Percentiles rank a stretch among this genome's conserved stretches.
Evolutionary conservation across 768 basidiomycete genomes (phyloP).

Genomic region (Psilocybe cubensis): DNA sequence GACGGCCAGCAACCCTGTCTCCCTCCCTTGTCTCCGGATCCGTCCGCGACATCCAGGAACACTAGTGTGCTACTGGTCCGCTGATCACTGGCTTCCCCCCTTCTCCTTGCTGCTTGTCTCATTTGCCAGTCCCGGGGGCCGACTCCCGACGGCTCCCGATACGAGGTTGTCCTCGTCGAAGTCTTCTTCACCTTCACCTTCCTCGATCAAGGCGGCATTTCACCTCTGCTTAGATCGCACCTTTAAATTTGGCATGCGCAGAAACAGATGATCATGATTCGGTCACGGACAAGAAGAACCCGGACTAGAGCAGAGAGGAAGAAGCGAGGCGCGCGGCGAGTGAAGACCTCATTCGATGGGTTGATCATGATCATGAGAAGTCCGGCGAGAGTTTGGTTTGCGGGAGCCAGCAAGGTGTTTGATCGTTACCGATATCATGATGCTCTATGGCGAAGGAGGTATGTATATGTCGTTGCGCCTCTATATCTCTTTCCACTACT

Average conservation of each 20-base stretch:
- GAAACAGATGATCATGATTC: conserved; percentile 74
- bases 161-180: too few relatives aligned
- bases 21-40: too few relatives aligned
- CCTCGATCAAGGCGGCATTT: conserved; percentile 85
- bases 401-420: conserved; percentile 82
- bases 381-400: conserved; percentile 62
- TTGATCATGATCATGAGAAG: too few relatives aligned
- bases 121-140: too few relatives aligned
- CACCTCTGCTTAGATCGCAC: conserved; percentile 76
- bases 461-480: neutral
- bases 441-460: conserved; percentile 87
- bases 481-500: neutral
- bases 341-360: conserved; percentile 68
- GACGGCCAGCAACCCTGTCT: too few relatives aligned
- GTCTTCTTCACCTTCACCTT: conserved; percentile 79
- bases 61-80: too few relatives aligned
- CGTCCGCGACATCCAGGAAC: too few relatives aligned
- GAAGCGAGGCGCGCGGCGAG: conserved; percentile 81
- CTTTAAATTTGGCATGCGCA: too few relatives aligned
- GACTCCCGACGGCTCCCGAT: too few relatives aligned
- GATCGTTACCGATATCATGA: conserved; percentile 80
- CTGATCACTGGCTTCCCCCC: too few relatives aligned
- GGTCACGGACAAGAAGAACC: conserved; percentile 80
- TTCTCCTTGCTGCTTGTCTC: too few relatives aligned
- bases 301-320: conserved; percentile 55